phyloP scores from a whole-genome alignment of 257 asterid genomes.

The Leonotis leonurus region DNA sequence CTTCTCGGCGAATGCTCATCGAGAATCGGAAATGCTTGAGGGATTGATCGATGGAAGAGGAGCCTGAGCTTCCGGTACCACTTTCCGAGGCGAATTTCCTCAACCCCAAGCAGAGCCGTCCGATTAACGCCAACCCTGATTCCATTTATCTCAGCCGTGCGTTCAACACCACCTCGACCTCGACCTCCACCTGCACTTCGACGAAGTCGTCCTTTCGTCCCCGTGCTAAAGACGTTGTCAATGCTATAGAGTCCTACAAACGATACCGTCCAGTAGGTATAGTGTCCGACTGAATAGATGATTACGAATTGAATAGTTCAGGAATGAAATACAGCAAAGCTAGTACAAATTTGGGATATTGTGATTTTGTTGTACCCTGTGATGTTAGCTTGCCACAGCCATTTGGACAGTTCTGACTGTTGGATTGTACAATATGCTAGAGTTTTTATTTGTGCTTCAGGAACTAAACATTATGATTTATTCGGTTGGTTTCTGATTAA shows the following conservation, averaged over 20 bases:
- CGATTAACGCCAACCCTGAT: conserved; percentile 49
- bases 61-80: conserved; percentile 66
- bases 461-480: neutral
- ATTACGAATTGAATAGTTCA: neutral
- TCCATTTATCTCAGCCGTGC: conserved; percentile 42
- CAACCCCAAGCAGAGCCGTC: conserved; percentile 39
- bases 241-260: conserved; percentile 70
- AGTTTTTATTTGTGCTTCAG: neutral
- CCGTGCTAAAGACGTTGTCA: conserved; percentile 65
- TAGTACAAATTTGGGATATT: neutral
- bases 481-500: conserved; percentile 1
- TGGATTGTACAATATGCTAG: neutral
- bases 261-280: conserved; percentile 79
- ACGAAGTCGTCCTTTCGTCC: conserved; percentile 50
- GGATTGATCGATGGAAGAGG: conserved; percentile 71
- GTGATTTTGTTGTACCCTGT: neutral
- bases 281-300: neutral
- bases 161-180: conserved; percentile 37
- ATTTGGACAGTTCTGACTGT: neutral
- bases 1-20: neutral
- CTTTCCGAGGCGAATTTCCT: conserved; percentile 34
- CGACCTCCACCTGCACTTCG: conserved; percentile 40
- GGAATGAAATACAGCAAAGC: neutral
- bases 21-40: conserved; percentile 31
- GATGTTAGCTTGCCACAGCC: neutral